Percentiles rank a stretch among this genome's conserved stretches.
Conservation (phyloP, 176 grass and related monocot species). For the Aegilops tauschii region DNA sequence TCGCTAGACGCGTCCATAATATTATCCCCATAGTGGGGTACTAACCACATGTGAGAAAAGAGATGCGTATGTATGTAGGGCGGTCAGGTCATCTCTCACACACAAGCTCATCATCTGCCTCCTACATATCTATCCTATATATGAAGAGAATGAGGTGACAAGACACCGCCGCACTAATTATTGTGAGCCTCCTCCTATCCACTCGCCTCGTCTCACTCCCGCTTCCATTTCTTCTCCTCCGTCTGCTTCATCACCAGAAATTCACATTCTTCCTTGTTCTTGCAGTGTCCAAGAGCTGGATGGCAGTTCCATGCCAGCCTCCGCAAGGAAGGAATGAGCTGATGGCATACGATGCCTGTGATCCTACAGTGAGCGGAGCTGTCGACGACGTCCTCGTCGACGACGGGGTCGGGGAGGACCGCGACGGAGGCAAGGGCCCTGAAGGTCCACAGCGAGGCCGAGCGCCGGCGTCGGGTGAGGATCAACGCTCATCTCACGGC, state of each 20-base stretch:
- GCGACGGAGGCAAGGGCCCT: slow-evolving; percentile 51
- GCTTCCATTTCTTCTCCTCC: not conserved
- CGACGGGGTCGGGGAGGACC: slow-evolving; percentile 25
- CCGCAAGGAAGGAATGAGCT: not conserved
- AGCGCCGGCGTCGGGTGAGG: slow-evolving; percentile 79
- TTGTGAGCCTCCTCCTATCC: slow-evolving; percentile 5
- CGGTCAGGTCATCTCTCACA: slow-evolving; percentile 22
- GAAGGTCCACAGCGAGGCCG: slow-evolving; percentile 85
- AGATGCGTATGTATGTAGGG: slow-evolving; percentile 4
- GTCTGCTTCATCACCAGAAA: not conserved
- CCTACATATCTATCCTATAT: not conserved
- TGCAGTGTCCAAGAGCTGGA: not conserved
- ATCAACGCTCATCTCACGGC: slow-evolving; percentile 79
- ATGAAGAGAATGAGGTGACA: slow-evolving; percentile 17
- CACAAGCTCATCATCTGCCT: not conserved
- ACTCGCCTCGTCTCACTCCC: not conserved
- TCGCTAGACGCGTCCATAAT: not conserved
- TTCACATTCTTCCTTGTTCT: not conserved
- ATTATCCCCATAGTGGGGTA: not conserved
- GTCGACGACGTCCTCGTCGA: slow-evolving; percentile 1
- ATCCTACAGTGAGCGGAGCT: not conserved
- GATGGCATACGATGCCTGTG: not conserved
- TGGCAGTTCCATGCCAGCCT: not conserved
- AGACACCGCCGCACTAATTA: slow-evolving; percentile 37
- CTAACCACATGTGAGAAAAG: not conserved